These are phyloP conservation scores for Nidularia sp. DNA, from an alignment of 768 basidiomycete species.

Conservation along the genomic window DNA sequence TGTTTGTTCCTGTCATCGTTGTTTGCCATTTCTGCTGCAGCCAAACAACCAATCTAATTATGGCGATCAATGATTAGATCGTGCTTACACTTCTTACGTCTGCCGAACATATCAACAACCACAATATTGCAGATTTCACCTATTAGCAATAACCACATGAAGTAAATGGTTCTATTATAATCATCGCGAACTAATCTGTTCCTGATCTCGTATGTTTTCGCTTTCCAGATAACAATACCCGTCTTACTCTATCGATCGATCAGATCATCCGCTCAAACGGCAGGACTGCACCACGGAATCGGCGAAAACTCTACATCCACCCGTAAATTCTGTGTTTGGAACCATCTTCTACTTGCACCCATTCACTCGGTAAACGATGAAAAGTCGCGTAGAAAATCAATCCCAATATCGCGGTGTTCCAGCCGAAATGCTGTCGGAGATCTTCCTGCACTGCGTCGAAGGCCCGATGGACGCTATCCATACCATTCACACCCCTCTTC, in stretches of 20 bases:
- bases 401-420: conserved; percentile 14
- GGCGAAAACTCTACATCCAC: neutral
- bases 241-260: conserved; percentile 3
- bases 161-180: neutral
- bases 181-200: neutral
- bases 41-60: neutral
- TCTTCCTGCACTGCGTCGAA: conserved; percentile 34
- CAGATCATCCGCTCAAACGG: conserved; percentile 2
- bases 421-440: conserved; percentile 35
- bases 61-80: no score
- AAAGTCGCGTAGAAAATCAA: neutral
- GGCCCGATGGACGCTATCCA: conserved; percentile 26
- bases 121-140: no score
- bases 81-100: no score
- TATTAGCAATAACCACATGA: neutral
- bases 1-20: neutral
- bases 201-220: conserved; percentile 1
- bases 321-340: neutral
- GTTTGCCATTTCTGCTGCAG: neutral
- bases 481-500: conserved; percentile 32
- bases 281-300: neutral
- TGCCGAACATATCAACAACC: no score
- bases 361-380: neutral
- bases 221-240: neutral
- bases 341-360: neutral